A percentile compares a stretch with the other conserved stretches of the same genome.
Evolutionary conservation across 1,139 yeast genomes (phyloP).

Genomic region (Hemisphaericaspora subhashii): DNA sequence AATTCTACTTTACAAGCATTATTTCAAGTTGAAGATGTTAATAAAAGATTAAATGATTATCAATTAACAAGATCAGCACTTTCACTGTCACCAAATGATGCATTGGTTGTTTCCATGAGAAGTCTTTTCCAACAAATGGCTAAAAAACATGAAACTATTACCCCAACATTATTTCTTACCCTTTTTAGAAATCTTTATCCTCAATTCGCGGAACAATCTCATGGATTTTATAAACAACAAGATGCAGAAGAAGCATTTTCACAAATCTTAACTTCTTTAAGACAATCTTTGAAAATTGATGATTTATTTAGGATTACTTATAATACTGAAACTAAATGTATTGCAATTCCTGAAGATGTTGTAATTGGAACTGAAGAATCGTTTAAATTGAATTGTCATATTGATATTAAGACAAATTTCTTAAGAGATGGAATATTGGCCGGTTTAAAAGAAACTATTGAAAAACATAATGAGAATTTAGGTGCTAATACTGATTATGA

Average conservation of each 20-base stretch:
- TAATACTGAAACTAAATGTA: conserved; percentile 59
- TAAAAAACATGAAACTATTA: conserved; percentile 48
- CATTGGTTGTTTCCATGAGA: conserved; percentile 32
- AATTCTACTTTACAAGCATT: conserved; percentile 87
- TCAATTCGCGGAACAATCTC: conserved; percentile 80
- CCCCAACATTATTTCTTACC: conserved; percentile 65
- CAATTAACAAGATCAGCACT: conserved; percentile 7
- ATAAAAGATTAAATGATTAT: conserved; percentile 27
- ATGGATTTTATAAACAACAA: conserved; percentile 85
- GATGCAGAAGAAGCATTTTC: conserved; percentile 98
- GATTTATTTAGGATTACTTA: conserved; percentile 66
- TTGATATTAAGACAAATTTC: conserved; percentile 80
- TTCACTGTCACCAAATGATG: conserved; percentile 13
- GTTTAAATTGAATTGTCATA: conserved; percentile 83
- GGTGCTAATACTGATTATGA: conserved; percentile 71
- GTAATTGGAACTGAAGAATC: conserved; percentile 48
- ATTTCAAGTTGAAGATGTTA: conserved; percentile 63
- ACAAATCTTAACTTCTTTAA: conserved; percentile 61
- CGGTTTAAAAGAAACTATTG: conserved; percentile 74
- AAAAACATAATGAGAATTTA: conserved; percentile 71
- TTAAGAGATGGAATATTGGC: conserved; percentile 80
- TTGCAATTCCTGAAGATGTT: conserved; percentile 58
- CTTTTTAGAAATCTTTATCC: conserved; percentile 70
- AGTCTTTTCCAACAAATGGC: conserved; percentile 47
- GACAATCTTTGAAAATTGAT: conserved; percentile 50